These are phyloP conservation scores for Geotrichum candidum DNA, from an alignment of 1,139 yeast genomes.

Conservation along the genomic window DNA sequence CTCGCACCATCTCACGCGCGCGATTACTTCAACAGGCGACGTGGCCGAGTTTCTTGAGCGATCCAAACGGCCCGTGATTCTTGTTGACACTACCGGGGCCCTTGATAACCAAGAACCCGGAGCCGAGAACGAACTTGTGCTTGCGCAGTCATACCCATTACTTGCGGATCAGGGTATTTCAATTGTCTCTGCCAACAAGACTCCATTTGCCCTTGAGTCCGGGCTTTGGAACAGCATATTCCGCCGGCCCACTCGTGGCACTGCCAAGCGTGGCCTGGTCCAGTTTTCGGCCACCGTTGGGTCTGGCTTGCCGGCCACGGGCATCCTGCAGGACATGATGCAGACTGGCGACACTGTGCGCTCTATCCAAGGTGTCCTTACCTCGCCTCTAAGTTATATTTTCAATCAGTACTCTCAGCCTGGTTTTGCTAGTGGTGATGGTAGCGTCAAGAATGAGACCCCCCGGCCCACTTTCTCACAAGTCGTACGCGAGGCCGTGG, in stretches of 20 bases:
- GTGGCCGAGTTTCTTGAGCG: constrained; percentile 57
- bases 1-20: constrained; percentile 31
- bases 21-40: constrained; percentile 51
- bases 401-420: constrained; percentile 82
- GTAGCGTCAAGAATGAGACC: constrained; percentile 42
- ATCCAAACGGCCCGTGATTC: constrained; percentile 68
- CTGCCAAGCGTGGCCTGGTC: constrained; percentile 63
- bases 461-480: constrained; percentile 61
- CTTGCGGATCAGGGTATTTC: constrained; percentile 76
- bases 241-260: constrained; percentile 37
- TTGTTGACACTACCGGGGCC: constrained; percentile 73
- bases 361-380: constrained; percentile 90
- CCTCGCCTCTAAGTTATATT: constrained; percentile 94
- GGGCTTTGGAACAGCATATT: constrained; percentile 73
- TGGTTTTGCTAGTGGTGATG: constrained; percentile 39
- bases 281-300: constrained; percentile 98
- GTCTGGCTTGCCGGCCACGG: constrained; percentile 92
- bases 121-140: constrained; percentile 43
- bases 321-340: constrained; percentile 79
- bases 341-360: constrained; percentile 82
- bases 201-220: constrained; percentile 81
- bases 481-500: constrained; percentile 79
- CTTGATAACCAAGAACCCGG: constrained; percentile 36
- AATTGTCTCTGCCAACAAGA: constrained; percentile 96
- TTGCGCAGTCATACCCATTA: constrained; percentile 72